phyloP scores from a whole-genome alignment of 140 eudicot genomes.

The Senecio squalidus region DNA sequence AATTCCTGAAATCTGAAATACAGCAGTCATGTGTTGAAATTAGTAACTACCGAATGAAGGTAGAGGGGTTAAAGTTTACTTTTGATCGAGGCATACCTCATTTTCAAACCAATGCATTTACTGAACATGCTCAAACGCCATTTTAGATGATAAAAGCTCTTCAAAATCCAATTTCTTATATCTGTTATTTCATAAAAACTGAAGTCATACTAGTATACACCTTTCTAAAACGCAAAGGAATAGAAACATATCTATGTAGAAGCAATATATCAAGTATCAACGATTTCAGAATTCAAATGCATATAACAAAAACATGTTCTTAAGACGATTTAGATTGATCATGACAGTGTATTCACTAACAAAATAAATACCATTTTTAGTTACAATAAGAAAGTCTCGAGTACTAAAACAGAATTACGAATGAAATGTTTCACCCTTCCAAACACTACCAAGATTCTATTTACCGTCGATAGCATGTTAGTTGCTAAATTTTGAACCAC shows the following conservation, averaged over 20 bases:
- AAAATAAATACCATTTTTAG: background rate
- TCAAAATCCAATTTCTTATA: conserved; percentile 9
- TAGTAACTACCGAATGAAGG: background rate
- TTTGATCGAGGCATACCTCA: conserved; percentile 35
- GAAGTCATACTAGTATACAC: conserved; percentile 1
- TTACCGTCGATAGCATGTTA: conserved; percentile 11
- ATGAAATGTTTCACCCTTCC: background rate
- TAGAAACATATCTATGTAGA: background rate
- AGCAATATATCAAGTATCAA: background rate
- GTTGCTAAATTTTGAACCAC: background rate
- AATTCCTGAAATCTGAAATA: conserved; percentile 45
- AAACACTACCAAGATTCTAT: background rate
- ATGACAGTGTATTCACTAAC: background rate
- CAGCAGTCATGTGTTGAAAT: conserved; percentile 2
- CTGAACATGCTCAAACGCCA: conserved; percentile 17
- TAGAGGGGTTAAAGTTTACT: background rate
- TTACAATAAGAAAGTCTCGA: background rate
- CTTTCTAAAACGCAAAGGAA: background rate
- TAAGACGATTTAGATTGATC: background rate
- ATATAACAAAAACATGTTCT: background rate
- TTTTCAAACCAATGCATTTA: conserved; percentile 55
- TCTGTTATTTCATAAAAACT: conserved; percentile 9
- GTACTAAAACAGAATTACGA: background rate
- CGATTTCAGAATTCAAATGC: too few species aligned
- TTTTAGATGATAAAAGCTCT: background rate